These are phyloP conservation scores for Cryphonectria carpinicola DNA, from an alignment of 2,329 filamentous ascomycete genomes.

Conservation along the genomic window DNA sequence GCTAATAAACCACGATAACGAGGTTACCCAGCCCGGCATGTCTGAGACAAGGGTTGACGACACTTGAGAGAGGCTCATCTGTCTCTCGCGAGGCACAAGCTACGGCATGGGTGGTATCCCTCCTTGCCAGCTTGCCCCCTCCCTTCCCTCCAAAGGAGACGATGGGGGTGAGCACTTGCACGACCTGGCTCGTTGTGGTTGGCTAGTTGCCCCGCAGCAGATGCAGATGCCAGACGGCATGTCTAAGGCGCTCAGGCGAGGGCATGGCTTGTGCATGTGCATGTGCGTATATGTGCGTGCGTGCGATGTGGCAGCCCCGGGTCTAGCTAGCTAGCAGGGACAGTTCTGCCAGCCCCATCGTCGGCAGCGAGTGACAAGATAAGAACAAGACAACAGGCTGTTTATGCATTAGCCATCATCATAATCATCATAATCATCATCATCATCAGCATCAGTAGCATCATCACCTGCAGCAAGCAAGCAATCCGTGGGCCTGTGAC, in stretches of 20 bases:
- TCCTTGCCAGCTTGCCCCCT: neutral
- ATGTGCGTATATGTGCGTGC: neutral
- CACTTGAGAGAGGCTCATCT: constrained; percentile 25
- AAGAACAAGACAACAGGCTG: neutral
- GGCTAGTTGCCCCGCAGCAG: constrained; percentile 1
- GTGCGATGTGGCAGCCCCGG: neutral
- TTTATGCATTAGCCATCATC: neutral
- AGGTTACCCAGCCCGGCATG: constrained; percentile 18
- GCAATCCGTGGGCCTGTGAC: constrained; percentile 1
- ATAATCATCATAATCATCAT: too few relatives aligned
- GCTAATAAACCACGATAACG: constrained; percentile 8
- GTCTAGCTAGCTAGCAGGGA: neutral
- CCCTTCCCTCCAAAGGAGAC: neutral
- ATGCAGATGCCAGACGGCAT: constrained; percentile 11
- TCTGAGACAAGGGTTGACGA: constrained; percentile 27
- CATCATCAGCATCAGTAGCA: neutral
- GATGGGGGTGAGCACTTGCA: constrained; percentile 1
- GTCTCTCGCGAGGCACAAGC: constrained; percentile 21
- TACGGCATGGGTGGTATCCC: constrained; percentile 10
- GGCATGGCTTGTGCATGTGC: neutral
- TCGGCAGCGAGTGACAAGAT: neutral
- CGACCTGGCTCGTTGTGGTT: constrained; percentile 3
- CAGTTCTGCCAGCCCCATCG: neutral
- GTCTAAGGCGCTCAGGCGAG: constrained; percentile 13
- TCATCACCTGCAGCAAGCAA: constrained; percentile 7